These are phyloP conservation scores for Cordyceps pruinosa DNA, from an alignment of 2,329 filamentous ascomycete genomes.

Conservation along the genomic window DNA sequence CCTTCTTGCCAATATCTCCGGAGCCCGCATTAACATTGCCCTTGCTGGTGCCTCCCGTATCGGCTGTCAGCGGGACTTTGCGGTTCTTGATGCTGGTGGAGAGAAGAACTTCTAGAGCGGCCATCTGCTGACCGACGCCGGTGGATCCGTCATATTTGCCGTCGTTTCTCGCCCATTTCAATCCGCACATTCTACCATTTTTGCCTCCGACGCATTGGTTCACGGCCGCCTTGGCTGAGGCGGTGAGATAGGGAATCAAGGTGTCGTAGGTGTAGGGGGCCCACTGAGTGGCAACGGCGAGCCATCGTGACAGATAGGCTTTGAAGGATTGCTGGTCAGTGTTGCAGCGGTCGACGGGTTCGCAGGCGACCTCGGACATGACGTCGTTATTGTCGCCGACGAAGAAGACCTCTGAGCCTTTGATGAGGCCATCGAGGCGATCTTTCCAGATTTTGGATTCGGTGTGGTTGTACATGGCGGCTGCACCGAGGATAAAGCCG, in stretches of 20 bases:
- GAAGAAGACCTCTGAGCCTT: constrained; percentile 49
- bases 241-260: constrained; percentile 46
- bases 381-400: constrained; percentile 42
- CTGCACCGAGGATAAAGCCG: constrained; percentile 57
- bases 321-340: constrained; percentile 58
- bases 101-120: constrained; percentile 58
- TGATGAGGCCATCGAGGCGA: constrained; percentile 50
- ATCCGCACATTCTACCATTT: constrained; percentile 52
- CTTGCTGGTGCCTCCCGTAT: constrained; percentile 51
- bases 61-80: constrained; percentile 36
- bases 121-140: constrained; percentile 66
- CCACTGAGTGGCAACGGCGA: constrained; percentile 56
- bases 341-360: constrained; percentile 54
- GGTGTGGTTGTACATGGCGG: constrained; percentile 62
- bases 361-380: constrained; percentile 61
- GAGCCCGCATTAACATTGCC: constrained; percentile 41
- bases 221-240: constrained; percentile 51
- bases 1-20: constrained; percentile 36
- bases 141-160: constrained; percentile 50
- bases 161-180: constrained; percentile 46
- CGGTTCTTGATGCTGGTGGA: constrained; percentile 48
- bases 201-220: constrained; percentile 50
- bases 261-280: constrained; percentile 49
- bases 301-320: constrained; percentile 55
- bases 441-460: constrained; percentile 47